phyloP scores from a whole-genome alignment of 805 yeast species.

The Isabelozyma gotoi region DNA sequence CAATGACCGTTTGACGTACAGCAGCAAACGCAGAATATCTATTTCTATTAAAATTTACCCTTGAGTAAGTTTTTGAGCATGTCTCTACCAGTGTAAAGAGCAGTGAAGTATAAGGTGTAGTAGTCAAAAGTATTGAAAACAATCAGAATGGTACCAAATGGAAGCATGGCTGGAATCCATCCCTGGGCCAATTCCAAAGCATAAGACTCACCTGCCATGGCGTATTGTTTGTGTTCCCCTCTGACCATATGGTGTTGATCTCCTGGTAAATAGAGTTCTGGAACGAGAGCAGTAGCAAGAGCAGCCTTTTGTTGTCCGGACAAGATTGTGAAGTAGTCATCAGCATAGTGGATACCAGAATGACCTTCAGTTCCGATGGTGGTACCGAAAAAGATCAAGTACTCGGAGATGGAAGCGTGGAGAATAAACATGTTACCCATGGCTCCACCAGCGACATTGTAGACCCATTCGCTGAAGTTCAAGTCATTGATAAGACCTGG shows the following conservation, averaged over 20 bases:
- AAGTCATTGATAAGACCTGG: slow-evolving; percentile 74
- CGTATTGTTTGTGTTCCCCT: slow-evolving; percentile 80
- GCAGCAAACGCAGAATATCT: too few species aligned
- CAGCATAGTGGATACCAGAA: slow-evolving; percentile 94
- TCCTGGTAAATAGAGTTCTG: slow-evolving; percentile 83
- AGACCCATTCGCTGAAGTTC: slow-evolving; percentile 85
- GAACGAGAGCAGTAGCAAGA: slow-evolving; percentile 56
- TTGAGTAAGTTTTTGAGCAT: slow-evolving; percentile 66
- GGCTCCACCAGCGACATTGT: slow-evolving; percentile 98
- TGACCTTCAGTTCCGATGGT: slow-evolving; percentile 97
- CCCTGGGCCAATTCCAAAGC: slow-evolving; percentile 98
- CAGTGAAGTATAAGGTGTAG: slow-evolving; percentile 66
- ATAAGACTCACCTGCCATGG: slow-evolving; percentile 78
- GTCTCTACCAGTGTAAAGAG: slow-evolving; percentile 70
- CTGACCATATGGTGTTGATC: slow-evolving; percentile 75
- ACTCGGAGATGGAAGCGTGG: slow-evolving; percentile 93
- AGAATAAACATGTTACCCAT: slow-evolving; percentile 95
- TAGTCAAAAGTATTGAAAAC: slow-evolving; percentile 79
- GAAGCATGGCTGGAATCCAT: slow-evolving; percentile 97
- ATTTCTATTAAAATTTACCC: slow-evolving; percentile 61
- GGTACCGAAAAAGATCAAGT: slow-evolving; percentile 88
- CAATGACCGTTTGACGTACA: too few species aligned
- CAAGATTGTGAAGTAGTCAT: slow-evolving; percentile 91
- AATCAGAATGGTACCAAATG: slow-evolving; percentile 87
- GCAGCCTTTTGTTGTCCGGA: slow-evolving; percentile 79